Base-by-base conservation (phyloP, 176 grass and related monocot genomes). In the maize (Zea mays) region DNA sequence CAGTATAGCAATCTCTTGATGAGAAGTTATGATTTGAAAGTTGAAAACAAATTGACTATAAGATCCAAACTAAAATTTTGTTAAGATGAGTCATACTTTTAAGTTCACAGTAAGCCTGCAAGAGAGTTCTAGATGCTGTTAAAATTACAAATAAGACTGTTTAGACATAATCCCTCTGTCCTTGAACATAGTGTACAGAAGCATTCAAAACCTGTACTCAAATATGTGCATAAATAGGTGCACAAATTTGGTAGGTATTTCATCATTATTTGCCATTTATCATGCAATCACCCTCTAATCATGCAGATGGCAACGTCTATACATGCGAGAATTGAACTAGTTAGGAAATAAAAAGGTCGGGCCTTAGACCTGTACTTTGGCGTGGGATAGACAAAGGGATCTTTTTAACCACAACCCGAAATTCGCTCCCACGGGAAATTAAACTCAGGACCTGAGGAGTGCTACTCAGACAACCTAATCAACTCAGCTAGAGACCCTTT, bases 131-230 rank as follows among this genome's bases (percentile, higher is more conserved):
- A 82, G 42, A 59, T 38, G 71, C 17, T 35, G 49, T 77, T 49
- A 39, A 71, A 62, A 62, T 70, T 45, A 35, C 20, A 71, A 63
- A 56, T 9, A 77, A 48, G 10, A 65, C 17, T 72, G 27, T 66
- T 82, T 10, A n/a, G 10, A 77, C 65, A 55, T 19, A 55, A 16
- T 55, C 52, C 17, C 2, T 54, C 5, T 55, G 17, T 54, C 16
- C 5, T n/a, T 16, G 2, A 54, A 54, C n/a, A 54, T n/a, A 54
- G 15, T 0, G 6, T 54, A 54, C 17, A n/a, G 51, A 54, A 54
- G 51, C 16, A 54, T 54, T 54, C 5, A 54, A 41, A 54, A 54
- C 16, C 27, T 54, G 16, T 54, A 54, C 51, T 54, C 15, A 54
- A 54, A 54, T 54, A 54, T 51, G 16, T 51, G 14, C 49, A 49